These are phyloP conservation scores for Solanum sejunctum DNA, from an alignment of 257 asterid genomes.

Conservation along the genomic window DNA sequence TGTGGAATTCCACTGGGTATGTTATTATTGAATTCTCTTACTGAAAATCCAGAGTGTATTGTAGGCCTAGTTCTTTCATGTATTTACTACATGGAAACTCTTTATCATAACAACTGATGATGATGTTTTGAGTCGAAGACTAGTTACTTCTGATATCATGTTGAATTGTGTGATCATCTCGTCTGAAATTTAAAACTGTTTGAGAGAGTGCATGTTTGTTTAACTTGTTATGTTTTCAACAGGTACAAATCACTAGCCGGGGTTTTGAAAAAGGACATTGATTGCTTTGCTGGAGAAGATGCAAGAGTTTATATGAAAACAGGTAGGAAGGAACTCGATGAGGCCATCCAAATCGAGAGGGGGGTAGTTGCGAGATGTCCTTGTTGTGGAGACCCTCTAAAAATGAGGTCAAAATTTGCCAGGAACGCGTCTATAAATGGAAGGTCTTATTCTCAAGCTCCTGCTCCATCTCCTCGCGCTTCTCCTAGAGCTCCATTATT, in stretches of 20 bases:
- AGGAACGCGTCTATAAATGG: constrained; percentile 44
- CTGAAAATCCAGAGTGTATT: not conserved
- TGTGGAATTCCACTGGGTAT: no score
- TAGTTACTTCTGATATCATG: not conserved
- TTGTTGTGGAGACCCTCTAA: constrained; percentile 73
- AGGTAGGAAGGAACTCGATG: constrained; percentile 32
- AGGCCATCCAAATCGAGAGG: constrained; percentile 18
- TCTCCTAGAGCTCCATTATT: constrained; percentile 27
- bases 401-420: constrained; percentile 9
- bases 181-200: not conserved
- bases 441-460: constrained; percentile 8
- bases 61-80: not conserved
- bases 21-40: not conserved
- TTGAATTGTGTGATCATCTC: not conserved
- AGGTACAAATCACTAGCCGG: constrained; percentile 47
- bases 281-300: constrained; percentile 26
- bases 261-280: constrained; percentile 50
- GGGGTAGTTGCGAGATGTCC: constrained; percentile 32
- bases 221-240: not conserved
- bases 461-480: constrained; percentile 48
- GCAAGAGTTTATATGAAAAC: constrained; percentile 1
- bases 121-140: not conserved
- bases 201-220: not conserved
- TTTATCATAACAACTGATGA: not conserved
- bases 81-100: not conserved